Evolutionary conservation across 305 asterid genomes (phyloP).

Genomic region (Vinca major): DNA sequence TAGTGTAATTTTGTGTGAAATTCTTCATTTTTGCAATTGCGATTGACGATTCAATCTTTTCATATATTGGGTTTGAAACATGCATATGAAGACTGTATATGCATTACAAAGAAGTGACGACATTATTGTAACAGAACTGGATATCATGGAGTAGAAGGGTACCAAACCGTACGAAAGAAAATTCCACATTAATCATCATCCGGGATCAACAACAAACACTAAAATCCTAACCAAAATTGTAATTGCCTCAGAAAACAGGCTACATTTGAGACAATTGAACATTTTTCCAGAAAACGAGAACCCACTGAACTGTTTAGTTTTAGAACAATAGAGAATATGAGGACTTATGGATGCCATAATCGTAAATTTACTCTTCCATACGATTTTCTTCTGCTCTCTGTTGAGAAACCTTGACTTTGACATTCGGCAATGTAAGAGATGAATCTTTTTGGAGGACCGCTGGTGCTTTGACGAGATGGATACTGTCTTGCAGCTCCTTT

Average conservation of each 20-base stretch:
- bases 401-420: slow-evolving; percentile 42
- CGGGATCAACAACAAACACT: background rate
- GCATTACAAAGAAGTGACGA: background rate
- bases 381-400: slow-evolving; percentile 26
- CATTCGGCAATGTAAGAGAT: slow-evolving; percentile 38
- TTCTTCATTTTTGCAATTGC: background rate
- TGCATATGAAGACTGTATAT: background rate
- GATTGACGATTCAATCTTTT: background rate
- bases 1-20: background rate
- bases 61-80: background rate
- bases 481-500: slow-evolving; percentile 45
- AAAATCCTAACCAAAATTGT: background rate
- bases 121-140: background rate
- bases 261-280: background rate
- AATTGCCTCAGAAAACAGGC: background rate
- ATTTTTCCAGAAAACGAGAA: background rate
- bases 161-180: background rate
- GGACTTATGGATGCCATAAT: background rate
- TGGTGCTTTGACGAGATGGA: slow-evolving; percentile 59
- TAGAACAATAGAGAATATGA: background rate
- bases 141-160: background rate
- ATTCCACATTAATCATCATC: background rate
- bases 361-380: slow-evolving; percentile 47
- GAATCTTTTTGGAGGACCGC: slow-evolving; percentile 29
- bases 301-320: background rate